phyloP scores from a whole-genome alignment of 352 stramenopile genomes.

The Globisporangium camurandrum region DNA sequence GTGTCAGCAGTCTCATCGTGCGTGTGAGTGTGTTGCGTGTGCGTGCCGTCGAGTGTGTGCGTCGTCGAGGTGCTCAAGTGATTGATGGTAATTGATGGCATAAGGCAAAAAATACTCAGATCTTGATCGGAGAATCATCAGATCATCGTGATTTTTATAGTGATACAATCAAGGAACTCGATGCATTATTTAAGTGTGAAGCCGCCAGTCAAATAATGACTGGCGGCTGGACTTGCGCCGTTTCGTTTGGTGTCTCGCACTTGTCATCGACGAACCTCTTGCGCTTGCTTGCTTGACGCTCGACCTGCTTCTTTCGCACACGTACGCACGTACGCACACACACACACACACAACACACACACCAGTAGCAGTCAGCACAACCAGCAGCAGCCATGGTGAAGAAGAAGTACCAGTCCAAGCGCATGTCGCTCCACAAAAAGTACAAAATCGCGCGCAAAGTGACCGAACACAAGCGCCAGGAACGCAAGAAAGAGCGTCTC shows the following conservation, averaged over 20 bases:
- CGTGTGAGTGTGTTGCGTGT: background rate
- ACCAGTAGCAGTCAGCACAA: constrained; percentile 2
- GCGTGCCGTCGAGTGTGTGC: background rate
- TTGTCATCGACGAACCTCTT: background rate
- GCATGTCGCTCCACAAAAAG: constrained; percentile 97
- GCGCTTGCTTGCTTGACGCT: background rate
- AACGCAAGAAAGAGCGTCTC: constrained; percentile 89
- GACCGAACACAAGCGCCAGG: constrained; percentile 92
- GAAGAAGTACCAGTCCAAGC: constrained; percentile 98
- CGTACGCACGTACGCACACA: too few species aligned
- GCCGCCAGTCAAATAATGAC: constrained; percentile 18
- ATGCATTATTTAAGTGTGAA: constrained; percentile 1
- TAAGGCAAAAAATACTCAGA: too few species aligned
- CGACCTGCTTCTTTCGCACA: background rate
- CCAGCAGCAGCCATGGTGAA: constrained; percentile 89
- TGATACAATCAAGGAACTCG: too few species aligned
- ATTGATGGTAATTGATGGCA: too few species aligned
- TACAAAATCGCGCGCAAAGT: constrained; percentile 95
- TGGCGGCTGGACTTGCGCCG: constrained; percentile 20
- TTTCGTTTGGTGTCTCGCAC: constrained; percentile 6
- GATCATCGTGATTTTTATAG: too few species aligned
- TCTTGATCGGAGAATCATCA: too few species aligned
- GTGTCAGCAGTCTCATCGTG: constrained; percentile 76
- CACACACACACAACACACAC: background rate
- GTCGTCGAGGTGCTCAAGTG: too few species aligned